Base-by-base conservation (phyloP, 2,329 filamentous ascomycete genomes). In the Xenoacremonium recifei region DNA sequence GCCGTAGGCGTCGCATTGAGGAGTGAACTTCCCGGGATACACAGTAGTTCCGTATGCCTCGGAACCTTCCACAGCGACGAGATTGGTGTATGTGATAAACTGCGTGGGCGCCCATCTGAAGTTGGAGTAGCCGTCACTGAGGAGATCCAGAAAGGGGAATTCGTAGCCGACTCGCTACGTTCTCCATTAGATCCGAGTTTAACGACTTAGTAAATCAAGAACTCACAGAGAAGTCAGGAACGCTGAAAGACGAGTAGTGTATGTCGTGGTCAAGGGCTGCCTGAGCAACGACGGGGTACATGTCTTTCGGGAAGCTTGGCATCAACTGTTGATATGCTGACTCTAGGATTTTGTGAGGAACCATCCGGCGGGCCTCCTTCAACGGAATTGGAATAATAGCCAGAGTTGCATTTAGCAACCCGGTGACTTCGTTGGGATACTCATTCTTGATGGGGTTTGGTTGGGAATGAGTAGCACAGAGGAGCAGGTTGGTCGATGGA, bases 131-230 rank as follows among this genome's bases (percentile, higher is more conserved):
- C 70, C 71, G 56, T 79, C 74, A 37, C 66, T 64, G 3, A 77
- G 61, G 5, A 76, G 53, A 52, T 79, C 76, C 27, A 80, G 45
- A 54, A 80, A 81, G 1, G 77, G 77, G 43, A 79, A 80, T 48
- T 75, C 71, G 45, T 77, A 69, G 7, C 71, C 69, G 15, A 71
- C 61, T 27, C 71, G 72, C 76, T 79, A 18, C 18, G 20, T 19
- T 5, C 9, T 7, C 9, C n/a, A 6, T 34, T 34, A 34, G 32
- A 5, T 7, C 20, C 7, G 32, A 18, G 7, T 7, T n/a, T 19
- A 19, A 19, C 32, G 12, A 18, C 7, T 15, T 7, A 7, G 6
- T 7, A 7, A n/a, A 31, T 6, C 12, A 31, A 15, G 7, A n/a
- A 34, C 32, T 34, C 17, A 34, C 32, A 9, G 32, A 19, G 17